Evolutionary conservation across 306 rosid genomes (phyloP), one percentile per base, ranked within the genome.

Genomic region (Vigna hirtella): DNA sequence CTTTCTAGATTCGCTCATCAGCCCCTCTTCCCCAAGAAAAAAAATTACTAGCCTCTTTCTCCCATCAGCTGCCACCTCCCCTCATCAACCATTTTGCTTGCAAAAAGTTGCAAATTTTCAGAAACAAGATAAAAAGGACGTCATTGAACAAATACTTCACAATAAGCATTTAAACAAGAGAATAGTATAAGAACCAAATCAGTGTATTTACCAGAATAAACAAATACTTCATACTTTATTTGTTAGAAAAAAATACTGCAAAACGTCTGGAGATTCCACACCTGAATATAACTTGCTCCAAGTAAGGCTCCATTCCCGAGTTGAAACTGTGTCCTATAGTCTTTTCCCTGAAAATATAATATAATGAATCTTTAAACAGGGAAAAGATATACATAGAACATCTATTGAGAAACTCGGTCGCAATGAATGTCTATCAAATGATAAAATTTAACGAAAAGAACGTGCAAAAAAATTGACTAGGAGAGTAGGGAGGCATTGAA

Each of bases 281-380:
- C 99, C 97, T 96, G 98, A 87, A 96, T 90, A 81, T 96, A 96
- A 90, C 87, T 96, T 73, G 96, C 99, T 64, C 98, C 98, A 55
- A 96, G 89, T 70, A 93, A 86, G 79, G 97, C 93, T 73, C 99
- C 97, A 83, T 90, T 96, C n/a, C 99, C 99, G 26, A 96, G 51
- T 81, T 96, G 99, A 86, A 96, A 88, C 76, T 91, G 98, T 32
- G 97, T 38, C 86, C 96, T 87, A 77, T 69, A 96, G 86, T 96
- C 99, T 77, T 57, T 85, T 8, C 98, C 99, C 99, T 96, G 91
- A 62, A 83, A 71, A 69, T 67, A 67, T 7, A 68, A 65, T 63
- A 67, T 4, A 34, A 26, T 20, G 17, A 50, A n/a, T 48, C 40
- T 67, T 74, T 51, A 9, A 63, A 49, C 45, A 55, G 30, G 34